Percentiles rank a stretch among this genome's conserved stretches.
phyloP scores from a whole-genome alignment of 2,329 filamentous ascomycete genomes.

The Cordyceps cateniannulata region DNA sequence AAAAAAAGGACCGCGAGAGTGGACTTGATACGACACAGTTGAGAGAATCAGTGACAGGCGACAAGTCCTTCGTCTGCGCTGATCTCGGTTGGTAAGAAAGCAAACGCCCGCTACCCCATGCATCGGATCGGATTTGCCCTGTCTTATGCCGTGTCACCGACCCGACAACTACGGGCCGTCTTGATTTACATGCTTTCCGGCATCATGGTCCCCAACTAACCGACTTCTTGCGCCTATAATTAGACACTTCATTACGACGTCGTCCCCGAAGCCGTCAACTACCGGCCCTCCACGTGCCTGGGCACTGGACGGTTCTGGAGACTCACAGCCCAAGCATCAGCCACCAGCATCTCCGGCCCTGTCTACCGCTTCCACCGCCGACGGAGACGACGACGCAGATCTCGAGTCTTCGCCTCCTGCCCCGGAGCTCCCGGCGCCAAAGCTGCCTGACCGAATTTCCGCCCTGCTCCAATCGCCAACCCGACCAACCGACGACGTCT shows the following conservation, averaged over 20 bases:
- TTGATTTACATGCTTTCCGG: neutral
- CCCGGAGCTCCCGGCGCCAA: conserved; percentile 52
- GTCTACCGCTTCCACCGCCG: conserved; percentile 56
- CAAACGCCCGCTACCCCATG: neutral
- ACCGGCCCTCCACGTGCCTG: conserved; percentile 52
- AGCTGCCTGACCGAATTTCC: conserved; percentile 48
- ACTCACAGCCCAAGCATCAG: conserved; percentile 28
- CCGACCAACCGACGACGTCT: conserved; percentile 31
- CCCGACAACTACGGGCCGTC: neutral
- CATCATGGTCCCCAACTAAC: neutral
- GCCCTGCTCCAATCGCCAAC: conserved; percentile 51
- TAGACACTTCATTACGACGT: conserved; percentile 42
- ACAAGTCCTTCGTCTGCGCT: conserved; percentile 53
- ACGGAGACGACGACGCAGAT: conserved; percentile 42
- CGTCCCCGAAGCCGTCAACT: conserved; percentile 42
- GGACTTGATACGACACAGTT: conserved; percentile 21
- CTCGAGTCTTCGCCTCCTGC: conserved; percentile 51
- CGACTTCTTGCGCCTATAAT: neutral
- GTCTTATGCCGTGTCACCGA: neutral
- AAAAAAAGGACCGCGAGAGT: conserved; percentile 13
- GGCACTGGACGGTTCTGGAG: conserved; percentile 51
- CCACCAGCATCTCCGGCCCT: conserved; percentile 51
- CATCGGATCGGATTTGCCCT: neutral
- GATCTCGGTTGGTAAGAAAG: conserved; percentile 48
- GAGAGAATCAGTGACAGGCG: conserved; percentile 55